These are phyloP conservation scores for Dissophora globulifera DNA, from an alignment of 192 early-diverging fungal genomes.

Conservation along the genomic window DNA sequence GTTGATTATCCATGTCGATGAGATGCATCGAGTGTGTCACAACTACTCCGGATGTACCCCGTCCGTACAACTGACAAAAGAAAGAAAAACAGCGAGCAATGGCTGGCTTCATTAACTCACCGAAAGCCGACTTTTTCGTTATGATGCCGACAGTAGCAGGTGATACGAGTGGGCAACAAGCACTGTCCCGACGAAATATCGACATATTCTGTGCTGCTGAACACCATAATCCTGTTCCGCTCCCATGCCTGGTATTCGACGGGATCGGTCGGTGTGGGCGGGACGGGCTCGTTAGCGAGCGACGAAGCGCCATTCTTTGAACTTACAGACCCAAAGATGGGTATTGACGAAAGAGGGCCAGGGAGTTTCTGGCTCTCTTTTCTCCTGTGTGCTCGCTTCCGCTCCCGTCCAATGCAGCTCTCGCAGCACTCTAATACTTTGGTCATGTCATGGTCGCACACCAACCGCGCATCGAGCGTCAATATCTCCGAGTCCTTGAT, in stretches of 20 bases:
- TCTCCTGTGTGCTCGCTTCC: conserved; percentile 47
- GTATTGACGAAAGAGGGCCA: conserved; percentile 37
- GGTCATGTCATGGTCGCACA: conserved; percentile 51
- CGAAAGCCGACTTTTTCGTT: conserved; percentile 53
- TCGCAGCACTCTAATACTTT: conserved; percentile 48
- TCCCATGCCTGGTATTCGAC: conserved; percentile 47
- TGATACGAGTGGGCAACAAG: conserved; percentile 82
- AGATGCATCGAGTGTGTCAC: no score
- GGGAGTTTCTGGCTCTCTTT: conserved; percentile 48
- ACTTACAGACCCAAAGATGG: conserved; percentile 45
- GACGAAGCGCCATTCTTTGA: conserved; percentile 16
- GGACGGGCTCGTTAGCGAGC: conserved; percentile 26
- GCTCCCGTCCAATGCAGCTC: conserved; percentile 51
- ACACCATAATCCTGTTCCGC: conserved; percentile 42
- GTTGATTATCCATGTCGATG: neutral
- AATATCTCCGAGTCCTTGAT: conserved; percentile 38
- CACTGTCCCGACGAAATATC: conserved; percentile 55
- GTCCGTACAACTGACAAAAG: neutral
- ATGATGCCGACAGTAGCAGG: conserved; percentile 80
- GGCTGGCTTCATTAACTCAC: conserved; percentile 25
- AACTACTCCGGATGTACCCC: no score
- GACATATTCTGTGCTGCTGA: conserved; percentile 48
- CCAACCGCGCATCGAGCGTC: conserved; percentile 37
- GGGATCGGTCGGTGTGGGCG: conserved; percentile 47
- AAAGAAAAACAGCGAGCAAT: no score